Evolutionary conservation across 495 filamentous ascomycete species (phyloP).

Genomic region (Tuber magnatum): DNA sequence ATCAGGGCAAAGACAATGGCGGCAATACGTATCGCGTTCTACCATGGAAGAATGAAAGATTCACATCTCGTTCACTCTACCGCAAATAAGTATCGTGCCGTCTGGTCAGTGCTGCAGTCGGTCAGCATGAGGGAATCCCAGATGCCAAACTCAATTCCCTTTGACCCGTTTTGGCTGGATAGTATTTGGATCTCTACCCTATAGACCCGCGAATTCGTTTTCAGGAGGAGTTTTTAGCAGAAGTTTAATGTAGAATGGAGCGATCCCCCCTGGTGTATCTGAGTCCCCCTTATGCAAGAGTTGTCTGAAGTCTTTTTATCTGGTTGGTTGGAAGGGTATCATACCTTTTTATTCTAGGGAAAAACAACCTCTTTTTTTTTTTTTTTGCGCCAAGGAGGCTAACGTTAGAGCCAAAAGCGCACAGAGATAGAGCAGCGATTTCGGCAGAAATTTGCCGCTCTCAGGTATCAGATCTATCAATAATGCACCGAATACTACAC

Average conservation of each 20-base stretch:
- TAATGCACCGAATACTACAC: too few species aligned
- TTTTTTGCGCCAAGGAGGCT: not conserved
- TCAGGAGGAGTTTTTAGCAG: not conserved
- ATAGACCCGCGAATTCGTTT: not conserved
- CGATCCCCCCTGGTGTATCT: not conserved
- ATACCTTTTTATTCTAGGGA: too few species aligned
- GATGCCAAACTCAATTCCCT: not conserved
- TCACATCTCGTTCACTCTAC: not conserved
- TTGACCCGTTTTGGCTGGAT: not conserved
- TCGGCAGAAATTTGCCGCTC: not conserved
- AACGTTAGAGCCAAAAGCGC: not conserved
- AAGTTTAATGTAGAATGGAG: not conserved
- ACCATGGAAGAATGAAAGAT: not conserved
- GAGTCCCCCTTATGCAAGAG: not conserved
- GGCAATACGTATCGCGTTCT: not conserved
- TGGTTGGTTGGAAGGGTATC: too few species aligned
- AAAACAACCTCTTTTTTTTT: too few species aligned
- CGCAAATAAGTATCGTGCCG: not conserved
- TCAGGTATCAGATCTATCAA: too few species aligned
- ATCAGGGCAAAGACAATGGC: not conserved
- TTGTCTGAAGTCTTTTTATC: not conserved
- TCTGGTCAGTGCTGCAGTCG: not conserved
- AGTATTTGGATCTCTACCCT: not conserved
- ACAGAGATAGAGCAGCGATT: not conserved
- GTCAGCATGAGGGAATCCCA: not conserved